Evolutionary conservation across 345 rosid species (phyloP), one percentile per base, ranked within the genome.

Genomic region (Hibiscus trionum): DNA sequence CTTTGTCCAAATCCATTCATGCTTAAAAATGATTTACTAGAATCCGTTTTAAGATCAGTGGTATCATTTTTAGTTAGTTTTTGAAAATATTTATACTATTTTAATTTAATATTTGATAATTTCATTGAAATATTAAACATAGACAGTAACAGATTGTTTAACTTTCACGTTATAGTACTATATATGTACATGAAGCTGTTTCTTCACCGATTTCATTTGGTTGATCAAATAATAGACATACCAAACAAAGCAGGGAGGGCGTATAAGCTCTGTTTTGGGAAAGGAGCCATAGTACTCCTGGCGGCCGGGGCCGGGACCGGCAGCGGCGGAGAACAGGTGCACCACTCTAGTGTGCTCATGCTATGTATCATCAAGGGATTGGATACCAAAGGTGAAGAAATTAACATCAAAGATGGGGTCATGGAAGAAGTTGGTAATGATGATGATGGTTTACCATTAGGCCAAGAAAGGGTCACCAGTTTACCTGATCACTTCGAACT

Each of bases 271-370:
- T 69, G 44, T 7, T 55, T 55, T n/a, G 47, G 37, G 39, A 29
- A 59, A 8, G 59, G 72, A 17, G 58, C 24, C 1, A 4, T 68
- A 29, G 83, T 68, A 82, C 91, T 80, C 80, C 91, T 90, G 93
- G 91, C 90, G 31, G 31, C 31, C 31, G 31, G 24, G 24, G 24
- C 24, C 4, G 31, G 24, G 24, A 1, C 24, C 4, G 88, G 85
- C 86, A 79, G 69, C 86, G 68, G 84, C 81, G 72, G 84, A 83
- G 80, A 86, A 78, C 69, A 78, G 78, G 83, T 88, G 93, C 89
- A 84, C 87, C 42, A 81, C 87, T 78, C 75, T 86, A 62, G 90
- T 88, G 81, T 84, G 89, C 84, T 83, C 91, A 74, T 90, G 91
- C 84, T 87, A 87, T 82, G 87, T 79, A 31, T 83, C 88, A 7